Conservation (phyloP, 2,329 filamentous ascomycete species). For the Exophiala alcalophila region DNA sequence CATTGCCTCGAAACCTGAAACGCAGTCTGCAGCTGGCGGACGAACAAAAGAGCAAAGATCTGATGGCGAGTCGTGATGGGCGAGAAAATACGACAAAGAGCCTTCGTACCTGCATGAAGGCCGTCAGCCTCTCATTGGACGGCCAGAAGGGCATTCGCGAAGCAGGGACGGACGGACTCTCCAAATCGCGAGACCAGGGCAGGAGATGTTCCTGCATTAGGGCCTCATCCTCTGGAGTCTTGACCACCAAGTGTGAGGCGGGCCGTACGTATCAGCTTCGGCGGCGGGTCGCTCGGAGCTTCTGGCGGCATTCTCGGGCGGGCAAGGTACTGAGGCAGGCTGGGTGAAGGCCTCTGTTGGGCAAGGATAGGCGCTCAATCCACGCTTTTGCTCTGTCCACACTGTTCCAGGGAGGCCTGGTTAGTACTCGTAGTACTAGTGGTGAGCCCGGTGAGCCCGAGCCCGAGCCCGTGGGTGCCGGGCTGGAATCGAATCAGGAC, state of each 20-base stretch:
- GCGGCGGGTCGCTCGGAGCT: constrained; percentile 18
- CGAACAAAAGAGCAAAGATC: constrained; percentile 10
- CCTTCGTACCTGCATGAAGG: constrained; percentile 26
- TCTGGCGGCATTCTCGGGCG: constrained; percentile 18
- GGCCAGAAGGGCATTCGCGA: too few relatives aligned
- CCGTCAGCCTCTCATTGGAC: constrained; percentile 13
- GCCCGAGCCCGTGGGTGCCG: constrained; percentile 10
- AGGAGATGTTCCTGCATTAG: constrained; percentile 25
- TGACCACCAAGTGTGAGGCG: too few relatives aligned
- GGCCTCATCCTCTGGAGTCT: too few relatives aligned
- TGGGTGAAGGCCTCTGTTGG: constrained; percentile 6
- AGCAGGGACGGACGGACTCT: too few relatives aligned
- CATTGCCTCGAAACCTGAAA: constrained; percentile 30
- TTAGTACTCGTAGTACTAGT: too few relatives aligned
- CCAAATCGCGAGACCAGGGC: too few relatives aligned
- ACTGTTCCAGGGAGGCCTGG: too few relatives aligned
- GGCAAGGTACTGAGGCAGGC: too few relatives aligned
- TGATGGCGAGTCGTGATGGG: constrained; percentile 15
- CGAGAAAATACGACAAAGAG: constrained; percentile 10
- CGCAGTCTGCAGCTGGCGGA: constrained; percentile 25
- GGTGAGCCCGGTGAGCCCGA: too few relatives aligned
- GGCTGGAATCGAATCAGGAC: constrained; percentile 23
- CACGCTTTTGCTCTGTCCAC: constrained; percentile 7
- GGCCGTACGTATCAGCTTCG: too few relatives aligned
- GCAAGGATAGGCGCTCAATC: constrained; percentile 10